Percentiles rank a stretch among this genome's conserved stretches.
Conservation (phyloP, 495 filamentous ascomycete species). For the Friedmanniomyces endolithicus region DNA sequence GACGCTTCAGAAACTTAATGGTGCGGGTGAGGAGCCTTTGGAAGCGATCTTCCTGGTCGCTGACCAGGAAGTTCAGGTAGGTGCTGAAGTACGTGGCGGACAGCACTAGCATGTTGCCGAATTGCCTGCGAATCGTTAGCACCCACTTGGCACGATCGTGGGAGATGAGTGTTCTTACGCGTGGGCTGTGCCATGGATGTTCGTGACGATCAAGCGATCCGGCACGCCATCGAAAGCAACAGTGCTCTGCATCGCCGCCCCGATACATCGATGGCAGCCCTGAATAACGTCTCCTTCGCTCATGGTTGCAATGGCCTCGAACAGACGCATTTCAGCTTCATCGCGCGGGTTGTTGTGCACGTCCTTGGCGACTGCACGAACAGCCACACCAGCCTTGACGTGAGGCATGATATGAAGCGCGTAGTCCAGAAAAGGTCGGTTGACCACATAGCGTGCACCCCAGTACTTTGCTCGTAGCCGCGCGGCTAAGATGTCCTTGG, state of each 20-base stretch:
- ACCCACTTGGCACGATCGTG: background rate
- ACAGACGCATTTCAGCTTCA: slow-evolving; percentile 15
- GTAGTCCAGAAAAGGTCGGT: slow-evolving; percentile 64
- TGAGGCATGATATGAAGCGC: slow-evolving; percentile 39
- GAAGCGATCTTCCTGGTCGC: slow-evolving; percentile 32
- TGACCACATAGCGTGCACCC: slow-evolving; percentile 80
- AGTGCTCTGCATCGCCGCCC: slow-evolving; percentile 73
- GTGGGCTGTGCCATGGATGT: slow-evolving; percentile 90
- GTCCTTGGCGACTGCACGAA: slow-evolving; percentile 13
- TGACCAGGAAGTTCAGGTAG: slow-evolving; percentile 35
- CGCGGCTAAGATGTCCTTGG: slow-evolving; percentile 66
- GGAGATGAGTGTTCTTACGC: slow-evolving; percentile 72
- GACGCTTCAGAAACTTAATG: slow-evolving; percentile 47
- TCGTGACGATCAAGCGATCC: slow-evolving; percentile 71
- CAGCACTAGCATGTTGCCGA: slow-evolving; percentile 85
- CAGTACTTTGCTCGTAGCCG: slow-evolving; percentile 89
- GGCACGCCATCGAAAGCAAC: slow-evolving; percentile 57
- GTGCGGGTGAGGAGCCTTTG: slow-evolving; percentile 47
- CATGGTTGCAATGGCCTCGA: slow-evolving; percentile 17
- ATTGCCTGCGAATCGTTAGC: slow-evolving; percentile 53
- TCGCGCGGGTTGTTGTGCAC: slow-evolving; percentile 12
- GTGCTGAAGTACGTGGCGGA: slow-evolving; percentile 59
- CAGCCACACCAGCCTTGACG: background rate
- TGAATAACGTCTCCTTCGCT: slow-evolving; percentile 32
- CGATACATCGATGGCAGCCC: slow-evolving; percentile 39